Percentiles rank a stretch among this genome's conserved stretches.
Evolutionary conservation across 345 rosid species (phyloP).

Genomic region (Camelina laxa): DNA sequence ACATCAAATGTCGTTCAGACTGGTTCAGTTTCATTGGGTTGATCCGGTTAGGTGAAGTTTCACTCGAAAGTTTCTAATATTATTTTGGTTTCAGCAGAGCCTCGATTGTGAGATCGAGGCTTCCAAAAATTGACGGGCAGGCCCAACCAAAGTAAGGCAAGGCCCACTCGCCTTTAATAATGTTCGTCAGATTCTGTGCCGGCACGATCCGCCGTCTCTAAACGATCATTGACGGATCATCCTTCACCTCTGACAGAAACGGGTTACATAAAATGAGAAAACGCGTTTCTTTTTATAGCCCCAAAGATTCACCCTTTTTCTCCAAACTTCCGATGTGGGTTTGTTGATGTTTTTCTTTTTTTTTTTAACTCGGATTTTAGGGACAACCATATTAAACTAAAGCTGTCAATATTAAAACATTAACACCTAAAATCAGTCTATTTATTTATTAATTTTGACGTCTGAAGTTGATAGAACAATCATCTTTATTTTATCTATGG

Average conservation of each 20-base stretch:
- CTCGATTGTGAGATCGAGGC: constrained; percentile 44
- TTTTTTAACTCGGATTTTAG: neutral
- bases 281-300: constrained; percentile 1
- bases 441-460: neutral
- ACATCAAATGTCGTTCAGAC: too few species aligned
- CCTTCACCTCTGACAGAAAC: constrained; percentile 81
- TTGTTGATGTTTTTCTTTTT: neutral
- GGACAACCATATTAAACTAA: neutral
- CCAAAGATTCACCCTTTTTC: neutral
- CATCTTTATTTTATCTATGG: neutral
- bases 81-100: constrained; percentile 24
- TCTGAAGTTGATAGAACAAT: neutral
- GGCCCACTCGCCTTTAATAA: constrained; percentile 57
- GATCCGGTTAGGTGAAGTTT: neutral
- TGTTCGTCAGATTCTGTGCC: constrained; percentile 61
- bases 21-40: too few species aligned
- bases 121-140: constrained; percentile 92
- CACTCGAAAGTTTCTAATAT: neutral
- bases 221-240: constrained; percentile 78
- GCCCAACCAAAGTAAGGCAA: constrained; percentile 64
- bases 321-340: constrained; percentile 37
- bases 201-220: constrained; percentile 89
- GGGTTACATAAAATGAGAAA: neutral
- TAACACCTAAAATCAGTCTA: neutral
- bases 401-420: neutral